Conservation (phyloP, 2,329 filamentous ascomycete species). For the Emmonsiellopsis sp. region DNA sequence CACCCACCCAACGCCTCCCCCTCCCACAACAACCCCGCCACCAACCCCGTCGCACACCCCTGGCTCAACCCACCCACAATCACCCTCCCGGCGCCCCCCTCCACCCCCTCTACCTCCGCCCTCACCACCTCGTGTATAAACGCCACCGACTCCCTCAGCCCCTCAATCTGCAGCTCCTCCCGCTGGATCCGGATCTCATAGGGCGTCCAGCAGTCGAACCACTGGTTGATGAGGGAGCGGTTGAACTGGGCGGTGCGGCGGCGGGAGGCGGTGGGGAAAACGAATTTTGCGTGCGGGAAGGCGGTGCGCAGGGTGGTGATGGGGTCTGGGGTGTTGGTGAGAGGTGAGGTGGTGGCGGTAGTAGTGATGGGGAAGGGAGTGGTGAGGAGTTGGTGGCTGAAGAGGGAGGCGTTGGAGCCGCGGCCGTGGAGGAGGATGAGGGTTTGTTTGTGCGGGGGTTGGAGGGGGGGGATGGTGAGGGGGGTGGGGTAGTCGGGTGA, state of each 20-base stretch:
- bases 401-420: slow-evolving; percentile 34
- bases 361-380: slow-evolving; percentile 8
- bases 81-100: slow-evolving; percentile 27
- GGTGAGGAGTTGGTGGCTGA: slow-evolving; percentile 32
- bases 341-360: too few relatives aligned
- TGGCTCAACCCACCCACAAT: slow-evolving; percentile 46
- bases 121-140: slow-evolving; percentile 32
- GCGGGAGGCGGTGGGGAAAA: slow-evolving; percentile 43
- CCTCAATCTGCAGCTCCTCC: slow-evolving; percentile 29
- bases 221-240: slow-evolving; percentile 32
- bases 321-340: neutral
- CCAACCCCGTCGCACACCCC: slow-evolving; percentile 41
- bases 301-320: slow-evolving; percentile 19
- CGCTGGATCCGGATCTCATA: slow-evolving; percentile 18
- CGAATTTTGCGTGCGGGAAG: slow-evolving; percentile 38
- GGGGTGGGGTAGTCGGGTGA: slow-evolving; percentile 3
- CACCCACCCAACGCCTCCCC: slow-evolving; percentile 24
- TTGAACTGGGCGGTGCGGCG: slow-evolving; percentile 32
- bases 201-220: slow-evolving; percentile 38
- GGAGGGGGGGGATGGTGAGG: slow-evolving; percentile 6
- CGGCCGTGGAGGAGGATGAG: slow-evolving; percentile 43
- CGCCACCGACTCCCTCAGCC: slow-evolving; percentile 34
- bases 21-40: slow-evolving; percentile 37
- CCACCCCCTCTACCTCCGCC: slow-evolving; percentile 24
- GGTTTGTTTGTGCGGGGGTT: slow-evolving; percentile 31